Evolutionary conservation across 2,329 filamentous ascomycete genomes (phyloP), one percentile per base, ranked within the genome.

Genomic region (Fusarium sp.): DNA sequence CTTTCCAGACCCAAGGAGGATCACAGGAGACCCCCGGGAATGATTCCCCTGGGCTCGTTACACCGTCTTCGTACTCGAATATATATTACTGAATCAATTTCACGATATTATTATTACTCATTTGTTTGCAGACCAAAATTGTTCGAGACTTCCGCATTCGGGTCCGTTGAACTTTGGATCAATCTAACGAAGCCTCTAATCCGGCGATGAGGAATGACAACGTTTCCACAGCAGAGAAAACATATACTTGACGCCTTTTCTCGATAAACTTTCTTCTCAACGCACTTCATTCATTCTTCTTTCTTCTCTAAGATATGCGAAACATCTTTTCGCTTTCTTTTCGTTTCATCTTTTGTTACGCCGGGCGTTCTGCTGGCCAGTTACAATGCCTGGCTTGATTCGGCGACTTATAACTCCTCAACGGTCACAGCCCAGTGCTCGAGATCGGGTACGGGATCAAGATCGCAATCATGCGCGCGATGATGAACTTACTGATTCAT

Each of bases 351-450:
- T n/a, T 32, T 58, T 64, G 56, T 61, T 63, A 63, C 60, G 63
- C 57, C 67, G 46, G 50, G 50, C 50, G 14, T 53, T 53, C 50
- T 53, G 24, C 34, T 49, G 70, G 56, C 53, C 57, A 66, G 59
- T 46, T 64, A 74, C 47, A 49, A 76, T 76, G 75, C 46, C 70
- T 69, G 61, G 75, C 45, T 66, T 73, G 20, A 68, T 76, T 57
- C 66, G 73, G 51, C 69, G 75, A 40, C 66, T 76, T 49, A 74
- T 76, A 68, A 65, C 53, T 43, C 63, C 72, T 45, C 70, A 67
- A 53, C 62, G 66, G 43, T 53, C 70, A 18, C 66, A 65, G 24
- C 43, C 47, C 49, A 57, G 45, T 45, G 40, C 32, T 44, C 58
- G 44, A 44, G 34, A 65, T 50, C 68, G 34, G 29, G 29, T 63